These are phyloP conservation scores for Epichloe uncinata DNA, from an alignment of 2,329 filamentous ascomycete species.

Conservation along the genomic window DNA sequence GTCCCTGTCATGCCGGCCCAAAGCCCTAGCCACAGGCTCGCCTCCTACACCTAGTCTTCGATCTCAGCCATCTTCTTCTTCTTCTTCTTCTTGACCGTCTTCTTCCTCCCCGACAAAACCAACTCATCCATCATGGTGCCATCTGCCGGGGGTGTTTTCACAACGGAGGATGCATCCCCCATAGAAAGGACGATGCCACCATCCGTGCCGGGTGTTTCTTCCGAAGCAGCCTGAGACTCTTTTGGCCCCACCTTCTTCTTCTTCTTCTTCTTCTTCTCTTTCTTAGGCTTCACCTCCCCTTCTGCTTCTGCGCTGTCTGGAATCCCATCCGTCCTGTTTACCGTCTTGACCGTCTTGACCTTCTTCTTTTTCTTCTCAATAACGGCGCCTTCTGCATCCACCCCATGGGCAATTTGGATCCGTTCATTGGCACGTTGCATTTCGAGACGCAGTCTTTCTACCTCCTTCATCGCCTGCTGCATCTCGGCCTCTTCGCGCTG, in stretches of 20 bases:
- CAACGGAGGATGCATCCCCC: neutral
- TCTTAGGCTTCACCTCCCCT: conserved; percentile 31
- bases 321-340: conserved; percentile 17
- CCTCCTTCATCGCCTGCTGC: conserved; percentile 74
- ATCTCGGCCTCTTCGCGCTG: conserved; percentile 77
- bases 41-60: conserved; percentile 9
- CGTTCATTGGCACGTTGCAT: conserved; percentile 76
- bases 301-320: conserved; percentile 12
- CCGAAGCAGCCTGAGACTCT: neutral
- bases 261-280: conserved; percentile 31
- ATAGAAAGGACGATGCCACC: neutral
- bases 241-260: neutral
- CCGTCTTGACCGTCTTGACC: conserved; percentile 24
- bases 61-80: conserved; percentile 29
- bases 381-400: conserved; percentile 49
- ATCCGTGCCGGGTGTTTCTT: neutral
- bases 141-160: neutral
- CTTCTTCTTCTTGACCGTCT: conserved; percentile 28
- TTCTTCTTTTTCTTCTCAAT: conserved; percentile 58
- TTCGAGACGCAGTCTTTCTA: conserved; percentile 73
- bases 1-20: neutral
- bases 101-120: conserved; percentile 32
- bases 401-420: conserved; percentile 55
- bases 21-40: neutral
- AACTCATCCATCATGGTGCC: conserved; percentile 3